Base-by-base conservation (phyloP, 768 basidiomycete genomes). In the Rhodosporidiobolus sp. region DNA sequence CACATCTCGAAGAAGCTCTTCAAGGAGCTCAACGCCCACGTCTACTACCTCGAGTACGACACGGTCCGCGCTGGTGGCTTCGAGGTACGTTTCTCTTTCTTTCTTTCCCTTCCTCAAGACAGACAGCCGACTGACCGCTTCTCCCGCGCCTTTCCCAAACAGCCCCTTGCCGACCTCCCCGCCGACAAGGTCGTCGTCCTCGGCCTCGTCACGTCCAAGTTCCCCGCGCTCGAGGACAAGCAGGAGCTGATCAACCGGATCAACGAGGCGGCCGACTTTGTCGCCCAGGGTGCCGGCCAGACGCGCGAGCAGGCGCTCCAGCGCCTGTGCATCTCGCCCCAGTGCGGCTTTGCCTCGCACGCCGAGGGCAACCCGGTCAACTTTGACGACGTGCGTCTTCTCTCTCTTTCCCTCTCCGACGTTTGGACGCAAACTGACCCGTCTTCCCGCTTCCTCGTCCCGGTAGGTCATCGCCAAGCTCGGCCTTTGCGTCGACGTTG, bases 271-370 rank as follows among this genome's bases (percentile, higher is more conserved):
- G 87, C 84, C 38, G 81, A 85, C 54, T 82, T 83, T 34, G 80
- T 87, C 57, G 82, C 82, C 59, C 77, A 83, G 70, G 86, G 84
- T 52, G 80, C 80, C 35, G 82, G 83, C 16, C 79, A 80, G 63
- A 83, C 85, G n/a, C 81, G 80, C 65, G 83, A 84, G 79, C 81
- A 80, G 50, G 86, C 87, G 4, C 77, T 87, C 59, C 83, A 86
- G 69, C 55, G 64, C 16, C 60, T 88, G 17, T 85, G 84, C 73
- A 84, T 88, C 67, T 86, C 86, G 65, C 84, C 86, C n/a, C 87
- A 88, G 76, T 88, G 87, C 74, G 87, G 87, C 9, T 88, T 87
- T 76, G 86, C 87, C 16, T 85, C 84, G 0, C 84, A 85, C 30
- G 85, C 85, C 82, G 84, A 87, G 76, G 86, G 86, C 0, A 87